Base-by-base conservation (phyloP, 441 rosid genomes). In the Pelargonium cotyledonis region DNA sequence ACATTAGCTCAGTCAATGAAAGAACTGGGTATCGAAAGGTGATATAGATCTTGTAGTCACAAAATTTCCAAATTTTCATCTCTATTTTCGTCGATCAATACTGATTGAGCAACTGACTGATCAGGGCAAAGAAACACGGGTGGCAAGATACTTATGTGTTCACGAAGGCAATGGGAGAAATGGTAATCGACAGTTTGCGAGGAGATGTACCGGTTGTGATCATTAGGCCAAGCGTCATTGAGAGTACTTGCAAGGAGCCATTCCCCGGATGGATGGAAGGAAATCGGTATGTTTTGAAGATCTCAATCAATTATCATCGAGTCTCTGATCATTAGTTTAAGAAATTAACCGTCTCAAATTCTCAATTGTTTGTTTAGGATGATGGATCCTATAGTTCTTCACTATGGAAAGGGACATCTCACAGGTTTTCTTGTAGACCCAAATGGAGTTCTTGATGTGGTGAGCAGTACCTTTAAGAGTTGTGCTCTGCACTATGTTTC, bases 231-330 rank as follows among this genome's bases (percentile, higher is more conserved):
- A 91, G 97, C 43, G 93, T 91, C 38, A 88, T 91, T 6, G 97
- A 91, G 73, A 94, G 98, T 78, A 91, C 98, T 64, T 86, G 72
- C 79, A 84, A 78, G 77, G 98, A 94, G 31, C 97, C 98, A 21
- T 91, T 94, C 73, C 93, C 97, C 0, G 97, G 98, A 63, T 94
- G 98, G 97, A 89, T 94, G 93, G 98, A 94, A 82, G 97, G 98
- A 74, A 93, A 89, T 65, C 86, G 98, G 98, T 86, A 73, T 23
- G 3, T 49, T n/a, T 35, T 41, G 38, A 35, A 35, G 38, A 35
- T 35, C 38, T 35, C 0, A 35, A 35, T 35, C 4, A 35, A 35
- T 29, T 29, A 29, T 2, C 35, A 29, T 29, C 35, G 3, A 29
- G 2, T 29, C 35, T 29, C 35, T 35, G 5, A 35, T 35, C 38